Evolutionary conservation across 352 stramenopile genomes (phyloP), one percentile per base, ranked within the genome.

Genomic region (Globisporangium apiculatum): DNA sequence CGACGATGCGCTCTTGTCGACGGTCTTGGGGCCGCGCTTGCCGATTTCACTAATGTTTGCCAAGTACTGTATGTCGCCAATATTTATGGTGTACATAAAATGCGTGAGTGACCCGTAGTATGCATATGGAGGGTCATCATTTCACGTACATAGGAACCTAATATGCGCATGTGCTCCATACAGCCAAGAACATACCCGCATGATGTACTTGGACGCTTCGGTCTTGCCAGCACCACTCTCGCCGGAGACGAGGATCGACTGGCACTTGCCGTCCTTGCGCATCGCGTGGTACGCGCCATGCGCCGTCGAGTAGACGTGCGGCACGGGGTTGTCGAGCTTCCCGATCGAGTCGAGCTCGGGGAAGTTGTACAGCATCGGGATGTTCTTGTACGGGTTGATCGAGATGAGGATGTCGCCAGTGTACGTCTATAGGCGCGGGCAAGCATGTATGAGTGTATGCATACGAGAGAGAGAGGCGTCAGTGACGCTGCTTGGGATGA

Each of bases 381-480:
- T 94, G 68, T 92, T 91, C 80, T 98, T 97, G 86, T 98, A 98
- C 55, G 94, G 94, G 69, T 98, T 98, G 60, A 98, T 95, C 42
- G 89, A 97, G 73, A 98, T 98, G 45, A 98, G 71, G 17, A 98
- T 96, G 58, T 98, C 93, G 35, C 91, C 90, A 42, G 90, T 97
- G 63, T 95, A 97, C 41, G 94, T 98, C 74, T 93, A 62, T 24
- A 40, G 4, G 52, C 3, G 57, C 5, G 45, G 5, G 7, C 4
- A 9, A 35, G 12, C 45, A 49, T n/a, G 5, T 12, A 48, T 15
- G 5, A 31, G n/a, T 14, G n/a, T 24, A 14, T 18, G 45, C 12
- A 18, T 17, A 51, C 24, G 24, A 31, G 24, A 31, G 24, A 50
- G n/a, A 65, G 48, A 2, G 15, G 42, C 4, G 46, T 58, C 17